These are phyloP conservation scores for Suhomyces xylopsoci DNA, from an alignment of 805 yeast species.

Conservation along the genomic window DNA sequence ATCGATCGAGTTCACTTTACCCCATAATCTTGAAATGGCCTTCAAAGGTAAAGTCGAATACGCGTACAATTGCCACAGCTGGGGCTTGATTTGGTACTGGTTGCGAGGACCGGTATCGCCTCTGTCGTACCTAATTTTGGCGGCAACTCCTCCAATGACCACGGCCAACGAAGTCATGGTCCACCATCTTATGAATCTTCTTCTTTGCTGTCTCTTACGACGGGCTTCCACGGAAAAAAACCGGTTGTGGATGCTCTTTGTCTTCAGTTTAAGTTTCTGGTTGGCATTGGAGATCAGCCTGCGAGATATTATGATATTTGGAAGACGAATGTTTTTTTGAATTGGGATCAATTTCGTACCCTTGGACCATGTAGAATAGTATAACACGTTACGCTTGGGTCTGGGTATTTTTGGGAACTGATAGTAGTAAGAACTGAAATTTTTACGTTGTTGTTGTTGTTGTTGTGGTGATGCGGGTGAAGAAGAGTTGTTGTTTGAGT, in stretches of 20 bases:
- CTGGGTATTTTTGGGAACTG: slow-evolving; percentile 54
- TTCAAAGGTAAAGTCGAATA: slow-evolving; percentile 89
- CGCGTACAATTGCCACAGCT: slow-evolving; percentile 86
- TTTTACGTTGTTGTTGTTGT: slow-evolving; percentile 15
- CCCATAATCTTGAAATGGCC: slow-evolving; percentile 92
- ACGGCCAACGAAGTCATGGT: slow-evolving; percentile 51
- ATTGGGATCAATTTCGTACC: slow-evolving; percentile 20
- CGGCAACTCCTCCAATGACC: slow-evolving; percentile 53
- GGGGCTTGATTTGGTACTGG: slow-evolving; percentile 53
- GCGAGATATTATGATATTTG: slow-evolving; percentile 22
- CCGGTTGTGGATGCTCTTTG: slow-evolving; percentile 35
- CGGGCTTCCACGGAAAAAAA: slow-evolving; percentile 45
- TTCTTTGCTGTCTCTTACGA: slow-evolving; percentile 34
- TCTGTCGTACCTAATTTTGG: slow-evolving; percentile 39
- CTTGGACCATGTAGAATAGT: slow-evolving; percentile 46
- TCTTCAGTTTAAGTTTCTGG: slow-evolving; percentile 32
- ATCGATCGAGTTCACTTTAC: slow-evolving; percentile 75
- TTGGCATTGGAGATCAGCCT: slow-evolving; percentile 37
- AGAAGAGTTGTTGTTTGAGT: not conserved
- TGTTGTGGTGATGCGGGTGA: slow-evolving; percentile 9
- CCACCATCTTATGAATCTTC: slow-evolving; percentile 50
- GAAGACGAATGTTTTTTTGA: slow-evolving; percentile 14
- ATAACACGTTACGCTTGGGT: slow-evolving; percentile 52
- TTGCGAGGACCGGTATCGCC: slow-evolving; percentile 25
- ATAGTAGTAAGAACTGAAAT: slow-evolving; percentile 29